A percentile compares a stretch with the other conserved stretches of the same genome.
phyloP scores from a whole-genome alignment of 1,284 basidiomycete species.

The Fistulinella cinereoalba region DNA sequence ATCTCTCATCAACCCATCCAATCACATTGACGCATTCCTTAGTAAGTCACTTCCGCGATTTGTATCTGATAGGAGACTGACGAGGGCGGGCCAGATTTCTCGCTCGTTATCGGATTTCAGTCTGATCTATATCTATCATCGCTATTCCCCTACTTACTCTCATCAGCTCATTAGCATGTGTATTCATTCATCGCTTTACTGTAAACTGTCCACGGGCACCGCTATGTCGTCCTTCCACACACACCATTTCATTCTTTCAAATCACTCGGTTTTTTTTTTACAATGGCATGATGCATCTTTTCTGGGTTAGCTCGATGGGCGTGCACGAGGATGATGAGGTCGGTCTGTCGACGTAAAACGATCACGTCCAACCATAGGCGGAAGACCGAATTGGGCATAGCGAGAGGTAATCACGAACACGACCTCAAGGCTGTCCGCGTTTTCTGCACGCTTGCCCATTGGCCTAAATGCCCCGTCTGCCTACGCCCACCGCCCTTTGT shows the following conservation, averaged over 20 bases:
- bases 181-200: slow-evolving; percentile 29
- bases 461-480: slow-evolving; percentile 27
- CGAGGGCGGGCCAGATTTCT: slow-evolving; percentile 6
- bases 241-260: slow-evolving; percentile 11
- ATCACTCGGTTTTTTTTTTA: slow-evolving; percentile 7
- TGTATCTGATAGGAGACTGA: slow-evolving; percentile 10
- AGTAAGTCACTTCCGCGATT: slow-evolving; percentile 19
- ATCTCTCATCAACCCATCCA: slow-evolving; percentile 34
- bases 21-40: slow-evolving; percentile 20
- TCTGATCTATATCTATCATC: slow-evolving; percentile 28
- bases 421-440: slow-evolving; percentile 25
- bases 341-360: background rate
- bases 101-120: slow-evolving; percentile 22
- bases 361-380: background rate
- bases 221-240: slow-evolving; percentile 25
- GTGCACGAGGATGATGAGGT: background rate
- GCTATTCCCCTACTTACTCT: slow-evolving; percentile 25
- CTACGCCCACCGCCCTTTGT: slow-evolving; percentile 18
- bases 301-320: slow-evolving; percentile 2
- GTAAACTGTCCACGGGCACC: slow-evolving; percentile 25
- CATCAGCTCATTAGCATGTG: slow-evolving; percentile 27
- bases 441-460: slow-evolving; percentile 11
- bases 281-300: slow-evolving; percentile 20
- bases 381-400: slow-evolving; percentile 11
- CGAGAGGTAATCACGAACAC: slow-evolving; percentile 6